These are phyloP conservation scores for Saitozyma sp. DNA, from an alignment of 768 basidiomycete species.

Conservation along the genomic window DNA sequence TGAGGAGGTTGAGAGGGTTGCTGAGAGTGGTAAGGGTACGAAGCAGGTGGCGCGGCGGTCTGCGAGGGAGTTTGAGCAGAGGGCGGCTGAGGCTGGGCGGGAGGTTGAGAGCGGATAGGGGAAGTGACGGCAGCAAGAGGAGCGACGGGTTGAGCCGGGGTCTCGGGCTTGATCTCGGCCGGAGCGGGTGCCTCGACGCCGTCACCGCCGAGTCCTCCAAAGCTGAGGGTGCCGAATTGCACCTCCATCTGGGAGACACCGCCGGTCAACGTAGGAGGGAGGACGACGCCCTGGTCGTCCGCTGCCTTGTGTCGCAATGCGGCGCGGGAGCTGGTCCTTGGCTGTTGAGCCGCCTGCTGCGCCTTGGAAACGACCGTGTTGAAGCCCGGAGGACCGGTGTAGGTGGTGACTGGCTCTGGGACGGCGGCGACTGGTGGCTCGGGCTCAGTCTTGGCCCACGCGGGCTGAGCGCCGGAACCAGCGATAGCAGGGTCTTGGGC, in stretches of 20 bases:
- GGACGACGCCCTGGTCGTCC: slow-evolving; percentile 52
- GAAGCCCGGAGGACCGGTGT: slow-evolving; percentile 53
- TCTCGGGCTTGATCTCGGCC: slow-evolving; percentile 22
- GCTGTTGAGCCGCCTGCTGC: slow-evolving; percentile 23
- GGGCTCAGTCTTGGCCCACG: slow-evolving; percentile 36
- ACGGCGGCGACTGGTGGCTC: slow-evolving; percentile 23
- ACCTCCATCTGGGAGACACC: slow-evolving; percentile 48
- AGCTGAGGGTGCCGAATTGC: slow-evolving; percentile 54
- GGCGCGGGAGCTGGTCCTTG: slow-evolving; percentile 46
- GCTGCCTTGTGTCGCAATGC: slow-evolving; percentile 46
- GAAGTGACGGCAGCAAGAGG: slow-evolving; percentile 30
- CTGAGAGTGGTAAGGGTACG: too few relatives aligned
- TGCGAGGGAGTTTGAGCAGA: slow-evolving; percentile 11
- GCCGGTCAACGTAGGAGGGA: slow-evolving; percentile 39
- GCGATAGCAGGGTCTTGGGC: slow-evolving; percentile 42
- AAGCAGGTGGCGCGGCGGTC: too few relatives aligned
- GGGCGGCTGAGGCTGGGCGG: slow-evolving; percentile 12
- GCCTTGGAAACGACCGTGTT: slow-evolving; percentile 35
- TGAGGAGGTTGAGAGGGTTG: too few relatives aligned
- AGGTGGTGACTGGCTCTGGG: slow-evolving; percentile 47
- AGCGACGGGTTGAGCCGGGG: slow-evolving; percentile 21
- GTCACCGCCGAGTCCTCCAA: slow-evolving; percentile 47
- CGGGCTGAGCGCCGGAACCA: slow-evolving; percentile 35
- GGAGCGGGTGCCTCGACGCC: slow-evolving; percentile 39
- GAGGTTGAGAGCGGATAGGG: slow-evolving; percentile 22